Evolutionary conservation across 805 yeast species (phyloP), one percentile per base, ranked within the genome.

Genomic region (Candida golubevii): DNA sequence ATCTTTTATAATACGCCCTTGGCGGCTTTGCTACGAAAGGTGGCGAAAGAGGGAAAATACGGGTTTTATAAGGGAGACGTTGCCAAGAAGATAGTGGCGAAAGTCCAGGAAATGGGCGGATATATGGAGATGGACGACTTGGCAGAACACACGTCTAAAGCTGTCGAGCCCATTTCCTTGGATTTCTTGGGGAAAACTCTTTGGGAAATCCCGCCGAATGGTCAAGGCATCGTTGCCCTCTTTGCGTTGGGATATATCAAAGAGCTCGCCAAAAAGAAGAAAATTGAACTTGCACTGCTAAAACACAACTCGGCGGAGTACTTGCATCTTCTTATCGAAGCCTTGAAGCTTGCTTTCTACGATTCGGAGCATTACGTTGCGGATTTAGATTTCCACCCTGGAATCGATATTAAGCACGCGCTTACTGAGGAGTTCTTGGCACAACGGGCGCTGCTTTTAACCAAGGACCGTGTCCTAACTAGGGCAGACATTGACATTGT

Each of bases 151-250:
- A 64, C 73, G 0, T 76, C 89, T 1, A 73, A 83, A 0, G 72
- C 78, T 53, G 83, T 84, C 23, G 82, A 81, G 1, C 91, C 95
- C 2, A 77, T 85, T 14, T 63, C 65, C 13, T 61, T 77, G 42
- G 72, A 75, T 30, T 71, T 80, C 44, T 66, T 75, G 38, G 85
- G 77, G 9, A 56, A 63, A 38, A 73, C 70, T 27, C 67, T 86
- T 26, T 83, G 90, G 87, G 93, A 86, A 60, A 80, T 85, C 49
- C 93, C 95, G 9, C 95, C 95, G 11, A 85, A 82, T 61, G 88
- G 91, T 4, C 88, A 86, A 42, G 95, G 95, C 8, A 62, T 86
- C 11, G 85, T 86, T 36, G 93, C 90, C 0, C 66, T 86, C 39
- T 65, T 84, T 13, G 81, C 91, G 0, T 62, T 85, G 39, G 93